phyloP scores from a whole-genome alignment of 129 eudicot genomes.

The Pittosporum tobira region DNA sequence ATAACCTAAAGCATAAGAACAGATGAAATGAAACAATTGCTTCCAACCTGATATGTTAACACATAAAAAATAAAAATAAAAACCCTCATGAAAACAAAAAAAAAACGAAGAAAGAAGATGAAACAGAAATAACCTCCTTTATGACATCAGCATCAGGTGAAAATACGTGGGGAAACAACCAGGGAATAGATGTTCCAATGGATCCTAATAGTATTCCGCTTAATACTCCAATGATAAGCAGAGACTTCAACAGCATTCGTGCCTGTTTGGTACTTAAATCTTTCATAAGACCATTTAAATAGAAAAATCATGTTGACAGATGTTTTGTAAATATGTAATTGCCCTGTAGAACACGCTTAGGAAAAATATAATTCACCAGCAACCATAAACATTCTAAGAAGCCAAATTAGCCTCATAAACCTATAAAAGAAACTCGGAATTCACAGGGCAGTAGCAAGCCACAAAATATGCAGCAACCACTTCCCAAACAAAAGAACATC shows the following conservation, averaged over 20 bases:
- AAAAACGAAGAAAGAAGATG: not conserved
- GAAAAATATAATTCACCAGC: no score
- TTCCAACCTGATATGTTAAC: not conserved
- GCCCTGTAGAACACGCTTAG: not conserved
- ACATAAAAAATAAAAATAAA: not conserved
- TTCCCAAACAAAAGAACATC: slow-evolving; percentile 6
- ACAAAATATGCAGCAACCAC: slow-evolving; percentile 8
- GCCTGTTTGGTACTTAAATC: slow-evolving; percentile 40
- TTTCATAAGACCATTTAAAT: not conserved
- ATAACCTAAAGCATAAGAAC: not conserved
- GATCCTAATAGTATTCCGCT: slow-evolving; percentile 64
- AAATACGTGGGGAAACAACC: slow-evolving; percentile 69
- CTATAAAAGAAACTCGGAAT: not conserved
- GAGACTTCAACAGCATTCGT: slow-evolving; percentile 61
- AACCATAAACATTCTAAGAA: not conserved
- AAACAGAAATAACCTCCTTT: slow-evolving; percentile 41
- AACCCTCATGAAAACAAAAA: not conserved
- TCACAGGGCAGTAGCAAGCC: not conserved
- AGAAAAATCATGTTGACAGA: not conserved
- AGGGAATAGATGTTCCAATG: slow-evolving; percentile 63
- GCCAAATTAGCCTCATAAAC: not conserved
- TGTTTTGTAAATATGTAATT: not conserved
- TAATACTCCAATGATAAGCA: slow-evolving; percentile 66
- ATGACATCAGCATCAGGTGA: slow-evolving; percentile 70
- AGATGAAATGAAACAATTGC: not conserved